phyloP scores from a whole-genome alignment of 2,329 filamentous ascomycete genomes.

The Phaeosphaeriaceae sp. region DNA sequence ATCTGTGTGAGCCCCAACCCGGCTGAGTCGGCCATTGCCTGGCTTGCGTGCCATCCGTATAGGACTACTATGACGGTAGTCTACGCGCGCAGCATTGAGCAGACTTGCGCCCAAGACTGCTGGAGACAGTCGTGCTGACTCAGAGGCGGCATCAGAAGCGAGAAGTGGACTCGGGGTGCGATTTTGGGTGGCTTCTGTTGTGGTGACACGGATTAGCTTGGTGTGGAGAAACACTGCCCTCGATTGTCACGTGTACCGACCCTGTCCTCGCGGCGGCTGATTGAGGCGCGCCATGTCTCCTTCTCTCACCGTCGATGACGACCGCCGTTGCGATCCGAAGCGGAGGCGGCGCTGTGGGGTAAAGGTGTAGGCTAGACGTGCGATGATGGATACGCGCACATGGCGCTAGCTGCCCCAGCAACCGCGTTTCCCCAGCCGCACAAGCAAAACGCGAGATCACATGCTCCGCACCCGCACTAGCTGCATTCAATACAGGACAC shows the following conservation, averaged over 20 bases:
- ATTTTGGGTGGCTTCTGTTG: not conserved
- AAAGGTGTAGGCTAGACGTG: slow-evolving; percentile 1
- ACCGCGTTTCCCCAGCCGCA: not conserved
- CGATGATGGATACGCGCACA: not conserved
- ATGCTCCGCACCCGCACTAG: slow-evolving; percentile 10
- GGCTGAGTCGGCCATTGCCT: slow-evolving; percentile 26
- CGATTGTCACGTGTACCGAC: slow-evolving; percentile 5
- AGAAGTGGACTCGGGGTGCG: slow-evolving; percentile 1
- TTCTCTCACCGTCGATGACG: not conserved
- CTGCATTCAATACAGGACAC: not conserved
- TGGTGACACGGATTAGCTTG: slow-evolving; percentile 30
- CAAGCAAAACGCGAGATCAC: slow-evolving; percentile 26
- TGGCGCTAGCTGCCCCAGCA: not conserved
- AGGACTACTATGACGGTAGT: slow-evolving; percentile 11
- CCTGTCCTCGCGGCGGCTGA: slow-evolving; percentile 3
- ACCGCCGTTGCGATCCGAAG: not conserved
- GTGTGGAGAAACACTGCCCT: not conserved
- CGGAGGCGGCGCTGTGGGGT: slow-evolving; percentile 5
- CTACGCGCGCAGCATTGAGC: slow-evolving; percentile 39
- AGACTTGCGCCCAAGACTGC: slow-evolving; percentile 30
- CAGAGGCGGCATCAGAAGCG: slow-evolving; percentile 4
- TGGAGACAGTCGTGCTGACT: slow-evolving; percentile 9
- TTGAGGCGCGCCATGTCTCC: slow-evolving; percentile 20
- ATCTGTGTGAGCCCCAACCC: slow-evolving; percentile 15
- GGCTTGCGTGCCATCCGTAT: slow-evolving; percentile 4